Conservation (phyloP, 1,284 basidiomycete species). For the Cutaneotrichosporon dermatis region DNA sequence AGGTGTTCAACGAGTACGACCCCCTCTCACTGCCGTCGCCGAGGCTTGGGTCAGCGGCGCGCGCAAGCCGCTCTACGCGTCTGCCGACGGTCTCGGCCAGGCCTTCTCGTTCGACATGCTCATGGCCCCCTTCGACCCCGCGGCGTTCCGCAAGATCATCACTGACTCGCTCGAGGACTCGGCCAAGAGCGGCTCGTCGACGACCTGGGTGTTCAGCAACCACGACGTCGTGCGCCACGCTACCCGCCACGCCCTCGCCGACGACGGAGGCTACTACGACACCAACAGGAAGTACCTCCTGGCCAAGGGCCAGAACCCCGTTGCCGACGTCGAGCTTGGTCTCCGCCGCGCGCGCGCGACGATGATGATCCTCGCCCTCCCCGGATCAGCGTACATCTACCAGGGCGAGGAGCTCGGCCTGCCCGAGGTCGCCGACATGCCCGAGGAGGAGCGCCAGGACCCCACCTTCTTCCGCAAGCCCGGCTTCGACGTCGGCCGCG, state of each 20-base stretch:
- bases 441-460: slow-evolving; percentile 35
- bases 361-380: slow-evolving; percentile 38
- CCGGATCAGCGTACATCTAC: slow-evolving; percentile 42
- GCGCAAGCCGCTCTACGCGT: slow-evolving; percentile 38
- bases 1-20: slow-evolving; percentile 42
- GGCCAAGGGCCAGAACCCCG: slow-evolving; percentile 16
- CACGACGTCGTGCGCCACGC: slow-evolving; percentile 42
- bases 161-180: slow-evolving; percentile 24
- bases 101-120: slow-evolving; percentile 45
- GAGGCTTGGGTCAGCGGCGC: slow-evolving; percentile 38
- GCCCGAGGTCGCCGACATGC: slow-evolving; percentile 36
- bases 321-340: slow-evolving; percentile 25
- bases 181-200: slow-evolving; percentile 23
- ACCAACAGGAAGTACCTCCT: slow-evolving; percentile 21
- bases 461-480: slow-evolving; percentile 37
- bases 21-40: slow-evolving; percentile 44
- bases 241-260: slow-evolving; percentile 34
- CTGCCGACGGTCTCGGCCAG: slow-evolving; percentile 34
- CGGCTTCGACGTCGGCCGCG: slow-evolving; percentile 35
- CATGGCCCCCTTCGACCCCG: slow-evolving; percentile 29
- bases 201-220: slow-evolving; percentile 43
- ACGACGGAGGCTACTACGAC: slow-evolving; percentile 17
- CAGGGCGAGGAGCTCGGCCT: slow-evolving; percentile 46
- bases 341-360: slow-evolving; percentile 29
- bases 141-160: slow-evolving; percentile 23